Percentiles rank a stretch among this genome's conserved stretches.
These are phyloP conservation scores for Ganoderma boninense DNA, from an alignment of 1,284 basidiomycete species.

Conservation along the genomic window DNA sequence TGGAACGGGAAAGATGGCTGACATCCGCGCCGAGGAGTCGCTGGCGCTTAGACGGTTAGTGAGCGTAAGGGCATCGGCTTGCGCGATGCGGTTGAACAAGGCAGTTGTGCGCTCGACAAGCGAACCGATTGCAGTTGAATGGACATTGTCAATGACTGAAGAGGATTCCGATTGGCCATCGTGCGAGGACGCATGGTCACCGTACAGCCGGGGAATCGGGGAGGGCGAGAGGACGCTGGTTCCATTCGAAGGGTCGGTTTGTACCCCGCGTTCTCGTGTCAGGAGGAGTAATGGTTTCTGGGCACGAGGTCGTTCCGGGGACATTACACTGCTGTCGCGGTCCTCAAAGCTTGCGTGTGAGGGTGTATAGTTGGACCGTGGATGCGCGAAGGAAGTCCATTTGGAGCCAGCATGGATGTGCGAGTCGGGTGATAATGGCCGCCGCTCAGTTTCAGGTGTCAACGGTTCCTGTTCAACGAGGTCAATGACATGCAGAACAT, in stretches of 20 bases:
- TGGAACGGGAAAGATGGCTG: constrained; percentile 86
- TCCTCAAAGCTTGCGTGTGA: constrained; percentile 57
- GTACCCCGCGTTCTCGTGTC: constrained; percentile 73
- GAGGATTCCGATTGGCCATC: constrained; percentile 75
- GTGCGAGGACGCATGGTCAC: constrained; percentile 55
- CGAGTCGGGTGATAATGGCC: constrained; percentile 68
- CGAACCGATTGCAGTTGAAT: constrained; percentile 58
- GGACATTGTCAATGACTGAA: constrained; percentile 60
- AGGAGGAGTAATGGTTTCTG: constrained; percentile 65
- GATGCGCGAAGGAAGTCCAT: constrained; percentile 50
- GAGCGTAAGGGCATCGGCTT: constrained; percentile 89
- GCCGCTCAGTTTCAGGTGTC: constrained; percentile 65
- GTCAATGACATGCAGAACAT: constrained; percentile 8
- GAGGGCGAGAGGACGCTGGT: constrained; percentile 42
- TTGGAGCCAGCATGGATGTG: constrained; percentile 51
- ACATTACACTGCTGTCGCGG: constrained; percentile 44
- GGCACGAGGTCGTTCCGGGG: constrained; percentile 50
- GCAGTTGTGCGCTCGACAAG: constrained; percentile 79
- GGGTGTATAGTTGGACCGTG: constrained; percentile 46
- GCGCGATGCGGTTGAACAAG: constrained; percentile 75
- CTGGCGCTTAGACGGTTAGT: constrained; percentile 93
- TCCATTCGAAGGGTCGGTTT: constrained; percentile 65
- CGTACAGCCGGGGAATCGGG: constrained; percentile 47
- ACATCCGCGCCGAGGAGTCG: constrained; percentile 87
- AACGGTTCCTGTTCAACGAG: constrained; percentile 57